Evolutionary conservation across 208 protist species (phyloP), one percentile per base, ranked within the genome.

Genomic region (Leishmania braziliensis): DNA sequence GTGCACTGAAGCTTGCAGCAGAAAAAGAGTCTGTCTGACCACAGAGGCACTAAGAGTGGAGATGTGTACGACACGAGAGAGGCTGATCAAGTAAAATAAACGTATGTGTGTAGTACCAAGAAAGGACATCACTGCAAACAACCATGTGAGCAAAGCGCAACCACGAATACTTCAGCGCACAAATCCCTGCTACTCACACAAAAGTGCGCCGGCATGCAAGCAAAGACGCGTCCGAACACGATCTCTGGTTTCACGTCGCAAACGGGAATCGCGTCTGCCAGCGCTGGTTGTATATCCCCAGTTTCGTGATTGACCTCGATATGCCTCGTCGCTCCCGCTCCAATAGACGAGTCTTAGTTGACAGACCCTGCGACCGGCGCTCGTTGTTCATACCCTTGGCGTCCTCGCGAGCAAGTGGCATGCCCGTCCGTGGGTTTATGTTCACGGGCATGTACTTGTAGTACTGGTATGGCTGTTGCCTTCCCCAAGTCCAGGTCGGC

Each of bases 301-400:
- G 83, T 3, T 89, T 89, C 48, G 89, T 93, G 58, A 97, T 88
- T 10, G 85, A 82, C 26, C 89, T 86, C n/a, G 93, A 89, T 48
- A 97, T 95, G 60, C 91, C 90, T 12, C 90, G 90, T 58, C 86
- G 79, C 74, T 97, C 93, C 58, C 88, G 86, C 72, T 89, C 86
- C 65, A 95, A 66, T 56, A 91, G 75, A 16, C 88, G 89, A 66
- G 88, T 95, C 81, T 89, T 87, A n/a, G 93, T 95, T 18, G 93
- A 85, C 66, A 97, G 80, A 6, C 93, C 93, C 72, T 95, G 92
- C 48, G 79, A 84, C 43, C 93, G 88, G 8, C 92, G 84, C 84
- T 97, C 93, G 78, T 95, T 97, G 84, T 97, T 97, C 93, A 97
- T 97, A 18, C 90, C 84, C 50, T 90, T 92, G 8, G 93, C 92